Percentiles rank a stretch among this genome's conserved stretches.
These are phyloP conservation scores for Tetrapisispora arboricola DNA, from an alignment of 805 yeast species.

Conservation along the genomic window DNA sequence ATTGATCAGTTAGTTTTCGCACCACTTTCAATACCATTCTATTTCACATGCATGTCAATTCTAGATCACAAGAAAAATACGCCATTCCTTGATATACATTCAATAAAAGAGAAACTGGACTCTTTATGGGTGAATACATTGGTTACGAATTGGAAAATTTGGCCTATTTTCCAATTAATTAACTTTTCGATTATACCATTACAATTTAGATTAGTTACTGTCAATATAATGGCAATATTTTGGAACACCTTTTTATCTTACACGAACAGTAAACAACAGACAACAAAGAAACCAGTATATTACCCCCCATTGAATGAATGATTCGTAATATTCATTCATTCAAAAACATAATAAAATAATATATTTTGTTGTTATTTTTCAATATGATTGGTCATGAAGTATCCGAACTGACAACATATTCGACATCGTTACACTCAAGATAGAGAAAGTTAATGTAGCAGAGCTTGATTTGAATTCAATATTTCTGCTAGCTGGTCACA, in stretches of 20 bases:
- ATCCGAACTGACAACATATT: too few species aligned
- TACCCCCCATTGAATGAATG: constrained; percentile 34
- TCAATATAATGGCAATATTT: constrained; percentile 59
- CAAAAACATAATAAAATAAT: neutral
- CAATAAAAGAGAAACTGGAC: constrained; percentile 30
- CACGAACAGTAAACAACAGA: constrained; percentile 35
- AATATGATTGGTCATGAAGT: too few species aligned
- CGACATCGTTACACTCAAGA: too few species aligned
- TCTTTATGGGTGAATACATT: constrained; percentile 59
- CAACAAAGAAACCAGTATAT: constrained; percentile 23
- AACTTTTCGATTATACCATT: constrained; percentile 74
- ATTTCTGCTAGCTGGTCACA: too few species aligned
- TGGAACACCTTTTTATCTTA: constrained; percentile 78
- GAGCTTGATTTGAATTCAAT: too few species aligned
- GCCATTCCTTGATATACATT: constrained; percentile 29
- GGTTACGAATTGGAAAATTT: constrained; percentile 67
- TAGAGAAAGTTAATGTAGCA: too few species aligned
- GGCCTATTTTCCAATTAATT: constrained; percentile 80
- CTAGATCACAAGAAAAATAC: constrained; percentile 40
- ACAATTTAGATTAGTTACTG: constrained; percentile 55
- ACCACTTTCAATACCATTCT: constrained; percentile 66
- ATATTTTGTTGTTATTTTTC: neutral
- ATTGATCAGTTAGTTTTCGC: constrained; percentile 72
- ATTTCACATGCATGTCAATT: constrained; percentile 55
- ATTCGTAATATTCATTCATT: neutral